Evolutionary conservation across 192 early-diverging fungal species (phyloP).

Genomic region (Coemansia sp.): DNA sequence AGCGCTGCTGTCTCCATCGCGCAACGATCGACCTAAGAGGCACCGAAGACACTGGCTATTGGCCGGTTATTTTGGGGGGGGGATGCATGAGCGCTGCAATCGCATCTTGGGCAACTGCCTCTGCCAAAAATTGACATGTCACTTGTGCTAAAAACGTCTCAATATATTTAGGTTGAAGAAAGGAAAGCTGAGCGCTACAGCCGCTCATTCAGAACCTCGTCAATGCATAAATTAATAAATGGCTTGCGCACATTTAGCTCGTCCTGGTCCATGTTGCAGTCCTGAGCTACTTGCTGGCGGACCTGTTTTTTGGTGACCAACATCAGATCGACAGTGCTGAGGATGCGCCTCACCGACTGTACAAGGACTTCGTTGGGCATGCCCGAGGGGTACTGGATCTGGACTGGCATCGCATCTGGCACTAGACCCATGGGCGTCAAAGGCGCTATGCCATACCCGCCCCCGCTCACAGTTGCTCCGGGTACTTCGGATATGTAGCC

Average conservation of each 20-base stretch:
- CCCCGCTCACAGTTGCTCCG: not conserved
- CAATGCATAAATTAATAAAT: slow-evolving; percentile 88
- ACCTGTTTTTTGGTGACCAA: slow-evolving; percentile 98
- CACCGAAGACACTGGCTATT: not conserved
- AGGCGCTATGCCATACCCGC: slow-evolving; percentile 9
- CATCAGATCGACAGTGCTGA: slow-evolving; percentile 93
- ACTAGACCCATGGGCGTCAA: slow-evolving; percentile 5
- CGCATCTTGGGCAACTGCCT: too few relatives aligned
- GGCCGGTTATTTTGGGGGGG: not conserved
- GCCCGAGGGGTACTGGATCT: slow-evolving; percentile 42
- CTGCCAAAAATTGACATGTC: too few relatives aligned
- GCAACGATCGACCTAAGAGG: slow-evolving; percentile 1
- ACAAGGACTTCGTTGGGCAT: slow-evolving; percentile 73
- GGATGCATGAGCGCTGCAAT: too few relatives aligned
- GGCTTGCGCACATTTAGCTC: slow-evolving; percentile 85
- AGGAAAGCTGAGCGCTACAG: slow-evolving; percentile 15
- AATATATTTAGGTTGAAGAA: not conserved
- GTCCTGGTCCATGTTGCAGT: slow-evolving; percentile 69
- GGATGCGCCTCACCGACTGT: slow-evolving; percentile 68
- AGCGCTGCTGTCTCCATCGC: not conserved
- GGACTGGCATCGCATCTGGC: slow-evolving; percentile 11
- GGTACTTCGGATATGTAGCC: slow-evolving; percentile 19
- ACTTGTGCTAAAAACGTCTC: too few relatives aligned
- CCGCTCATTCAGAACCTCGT: slow-evolving; percentile 49
- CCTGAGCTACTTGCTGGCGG: slow-evolving; percentile 77